These are phyloP conservation scores for Pichiaceae sp. DNA, from an alignment of 1,139 yeast genomes.

Conservation along the genomic window DNA sequence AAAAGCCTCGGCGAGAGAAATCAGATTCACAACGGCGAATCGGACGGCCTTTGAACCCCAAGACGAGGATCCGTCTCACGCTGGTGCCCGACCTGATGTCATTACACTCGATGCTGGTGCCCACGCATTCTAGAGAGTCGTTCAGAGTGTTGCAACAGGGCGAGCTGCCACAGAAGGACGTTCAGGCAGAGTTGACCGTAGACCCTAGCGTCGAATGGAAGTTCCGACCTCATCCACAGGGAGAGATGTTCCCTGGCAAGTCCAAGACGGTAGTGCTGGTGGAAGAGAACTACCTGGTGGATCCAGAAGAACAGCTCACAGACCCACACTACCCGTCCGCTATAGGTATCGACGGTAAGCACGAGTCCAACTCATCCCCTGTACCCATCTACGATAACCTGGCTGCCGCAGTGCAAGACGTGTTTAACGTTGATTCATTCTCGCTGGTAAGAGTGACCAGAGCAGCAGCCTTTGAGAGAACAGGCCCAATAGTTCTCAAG, in stretches of 20 bases:
- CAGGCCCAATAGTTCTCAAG: slow-evolving; percentile 42
- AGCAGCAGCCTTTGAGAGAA: slow-evolving; percentile 43
- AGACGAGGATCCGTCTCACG: slow-evolving; percentile 40
- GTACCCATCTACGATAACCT: slow-evolving; percentile 35
- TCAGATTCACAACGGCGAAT: slow-evolving; percentile 23
- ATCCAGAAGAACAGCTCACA: slow-evolving; percentile 15
- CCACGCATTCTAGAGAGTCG: slow-evolving; percentile 22
- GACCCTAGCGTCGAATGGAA: slow-evolving; percentile 32
- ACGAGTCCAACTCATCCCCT: background rate
- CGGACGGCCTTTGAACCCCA: slow-evolving; percentile 46
- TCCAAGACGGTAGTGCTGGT: slow-evolving; percentile 12
- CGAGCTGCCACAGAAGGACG: slow-evolving; percentile 14
- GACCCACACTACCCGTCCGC: slow-evolving; percentile 5
- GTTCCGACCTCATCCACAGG: slow-evolving; percentile 10
- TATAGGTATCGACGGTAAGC: slow-evolving; percentile 6
- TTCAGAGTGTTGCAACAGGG: slow-evolving; percentile 20
- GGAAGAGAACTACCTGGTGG: slow-evolving; percentile 3
- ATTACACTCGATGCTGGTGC: slow-evolving; percentile 35
- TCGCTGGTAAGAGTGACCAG: slow-evolving; percentile 44
- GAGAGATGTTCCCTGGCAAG: slow-evolving; percentile 9
- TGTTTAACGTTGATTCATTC: slow-evolving; percentile 35
- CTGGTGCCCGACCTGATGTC: slow-evolving; percentile 35
- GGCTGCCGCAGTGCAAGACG: slow-evolving; percentile 35
- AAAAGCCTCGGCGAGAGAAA: background rate
- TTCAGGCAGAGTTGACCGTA: slow-evolving; percentile 14